Percentiles rank a stretch among this genome's conserved stretches.
Evolutionary conservation across 1,284 basidiomycete species (phyloP).

Genomic region (Microstroma glucosiphilum): DNA sequence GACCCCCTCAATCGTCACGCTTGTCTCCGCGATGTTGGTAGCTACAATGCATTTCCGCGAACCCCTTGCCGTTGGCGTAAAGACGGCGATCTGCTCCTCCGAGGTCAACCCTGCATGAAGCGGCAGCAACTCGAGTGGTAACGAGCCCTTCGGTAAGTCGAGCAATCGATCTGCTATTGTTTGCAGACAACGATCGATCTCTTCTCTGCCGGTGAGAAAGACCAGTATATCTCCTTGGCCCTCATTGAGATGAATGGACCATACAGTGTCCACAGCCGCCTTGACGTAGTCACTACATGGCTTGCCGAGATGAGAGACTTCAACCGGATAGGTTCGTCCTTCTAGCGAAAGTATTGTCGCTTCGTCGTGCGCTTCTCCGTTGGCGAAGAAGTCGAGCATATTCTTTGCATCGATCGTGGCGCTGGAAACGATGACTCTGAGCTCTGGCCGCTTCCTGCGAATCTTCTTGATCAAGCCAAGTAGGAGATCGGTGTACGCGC

Average conservation of each 20-base stretch:
- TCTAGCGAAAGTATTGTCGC: conserved; percentile 51
- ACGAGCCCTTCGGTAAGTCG: conserved; percentile 59
- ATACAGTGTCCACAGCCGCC: conserved; percentile 50
- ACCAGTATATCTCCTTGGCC: conserved; percentile 54
- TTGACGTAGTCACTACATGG: conserved; percentile 50
- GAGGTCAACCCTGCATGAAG: conserved; percentile 81
- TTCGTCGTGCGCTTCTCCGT: conserved; percentile 31
- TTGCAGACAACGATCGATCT: conserved; percentile 70
- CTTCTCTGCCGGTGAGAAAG: conserved; percentile 52
- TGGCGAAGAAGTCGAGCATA: conserved; percentile 79
- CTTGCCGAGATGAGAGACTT: conserved; percentile 50
- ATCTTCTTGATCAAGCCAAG: conserved; percentile 58
- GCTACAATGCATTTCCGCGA: conserved; percentile 83
- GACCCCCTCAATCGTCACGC: conserved; percentile 91
- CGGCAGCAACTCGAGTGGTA: conserved; percentile 59
- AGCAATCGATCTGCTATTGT: conserved; percentile 70
- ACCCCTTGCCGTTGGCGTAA: conserved; percentile 67
- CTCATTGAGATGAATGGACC: conserved; percentile 56
- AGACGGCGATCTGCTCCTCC: conserved; percentile 78
- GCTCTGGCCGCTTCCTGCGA: conserved; percentile 74
- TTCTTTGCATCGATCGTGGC: conserved; percentile 87
- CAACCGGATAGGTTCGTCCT: conserved; percentile 51
- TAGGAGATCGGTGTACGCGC: conserved; percentile 52
- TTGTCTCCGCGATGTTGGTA: conserved; percentile 95
- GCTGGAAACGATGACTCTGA: conserved; percentile 85